Evolutionary conservation across 106 monocot genomes (phyloP).

Genomic region (Acorus calamus): DNA sequence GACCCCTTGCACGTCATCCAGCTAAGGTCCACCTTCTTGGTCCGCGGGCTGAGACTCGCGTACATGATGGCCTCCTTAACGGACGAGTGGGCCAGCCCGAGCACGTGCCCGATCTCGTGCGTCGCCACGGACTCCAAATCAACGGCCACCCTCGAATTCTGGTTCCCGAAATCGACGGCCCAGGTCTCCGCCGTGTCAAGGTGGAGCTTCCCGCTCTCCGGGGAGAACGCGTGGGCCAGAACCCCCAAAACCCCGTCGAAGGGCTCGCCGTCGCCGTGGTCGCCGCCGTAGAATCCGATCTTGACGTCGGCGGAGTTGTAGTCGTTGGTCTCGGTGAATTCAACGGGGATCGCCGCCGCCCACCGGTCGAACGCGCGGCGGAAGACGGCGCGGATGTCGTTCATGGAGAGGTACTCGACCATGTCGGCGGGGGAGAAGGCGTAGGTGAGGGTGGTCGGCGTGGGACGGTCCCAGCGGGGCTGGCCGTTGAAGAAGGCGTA

Average conservation of each 20-base stretch:
- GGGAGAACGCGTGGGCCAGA: conserved; percentile 90
- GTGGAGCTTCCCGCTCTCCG: conserved; percentile 75
- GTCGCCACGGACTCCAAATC: conserved; percentile 49
- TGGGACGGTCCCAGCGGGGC: conserved; percentile 44
- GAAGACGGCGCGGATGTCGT: conserved; percentile 30
- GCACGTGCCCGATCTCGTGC: too few relatives aligned
- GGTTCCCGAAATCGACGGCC: conserved; percentile 54
- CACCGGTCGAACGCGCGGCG: conserved; percentile 66
- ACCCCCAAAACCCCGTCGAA: conserved; percentile 84
- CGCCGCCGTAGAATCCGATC: conserved; percentile 65
- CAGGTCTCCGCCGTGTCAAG: conserved; percentile 80
- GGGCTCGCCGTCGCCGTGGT: conserved; percentile 86
- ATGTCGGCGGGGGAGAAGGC: conserved; percentile 34
- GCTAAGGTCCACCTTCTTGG: too few relatives aligned
- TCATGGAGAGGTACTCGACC: conserved; percentile 31
- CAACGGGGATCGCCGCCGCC: conserved; percentile 65
- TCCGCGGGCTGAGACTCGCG: too few relatives aligned
- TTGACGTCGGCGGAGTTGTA: conserved; percentile 55
- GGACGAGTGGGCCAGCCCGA: too few relatives aligned
- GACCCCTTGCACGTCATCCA: too few relatives aligned
- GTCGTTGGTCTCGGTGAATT: conserved; percentile 31
- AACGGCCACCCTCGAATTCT: conserved; percentile 39
- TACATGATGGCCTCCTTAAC: too few relatives aligned
- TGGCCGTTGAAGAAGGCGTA: conserved; percentile 61
- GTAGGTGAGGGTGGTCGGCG: conserved; percentile 50